Evolutionary conservation across 2,329 filamentous ascomycete genomes (phyloP), one percentile per base, ranked within the genome.

Genomic region (Epichloe coenophiala): DNA sequence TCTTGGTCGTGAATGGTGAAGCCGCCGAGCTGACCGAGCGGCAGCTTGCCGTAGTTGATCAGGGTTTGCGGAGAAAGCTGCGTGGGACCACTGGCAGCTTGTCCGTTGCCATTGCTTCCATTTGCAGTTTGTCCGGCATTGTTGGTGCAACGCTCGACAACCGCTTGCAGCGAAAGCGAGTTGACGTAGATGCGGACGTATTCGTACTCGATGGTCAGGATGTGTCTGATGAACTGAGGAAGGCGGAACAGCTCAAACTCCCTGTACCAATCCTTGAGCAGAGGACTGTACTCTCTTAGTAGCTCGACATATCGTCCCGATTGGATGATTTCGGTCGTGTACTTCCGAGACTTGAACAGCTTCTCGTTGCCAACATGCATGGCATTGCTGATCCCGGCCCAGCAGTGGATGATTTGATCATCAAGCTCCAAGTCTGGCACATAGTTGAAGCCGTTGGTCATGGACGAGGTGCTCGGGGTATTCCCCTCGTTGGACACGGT

Each of bases 101-200:
- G 55, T 15, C 65, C 58, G 41, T 50, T 48, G 21, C 63, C 66
- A 37, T 65, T 64, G 44, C 63, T 67, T 5, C 65, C 63, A 5
- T 61, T 60, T 13, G 68, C 63, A n/a, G 66, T 68, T 52, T 72
- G 71, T 11, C 69, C 71, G 19, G 83, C 81, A 56, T 90, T 85
- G 54, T 78, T 89, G 6, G 88, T 91, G 68, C 88, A 95, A 53
- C 90, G 81, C 67, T 96, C 91, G 5, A 97, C 88, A 3, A 97
- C 89, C 21, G 93, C 93, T 68, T 98, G 93, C 2, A 98, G 72
- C 2, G 90, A 90, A 2, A 98, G 74, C 1, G 90, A 95, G 65
- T 97, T 96, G 69, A 96, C 79, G 63, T 97, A 97, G 47, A 96
- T 86, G 60, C 91, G 81, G 27, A 91, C 88, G 63, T 96, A 96